phyloP scores from a whole-genome alignment of 805 yeast species.

The Nakazawaea pomicola region DNA sequence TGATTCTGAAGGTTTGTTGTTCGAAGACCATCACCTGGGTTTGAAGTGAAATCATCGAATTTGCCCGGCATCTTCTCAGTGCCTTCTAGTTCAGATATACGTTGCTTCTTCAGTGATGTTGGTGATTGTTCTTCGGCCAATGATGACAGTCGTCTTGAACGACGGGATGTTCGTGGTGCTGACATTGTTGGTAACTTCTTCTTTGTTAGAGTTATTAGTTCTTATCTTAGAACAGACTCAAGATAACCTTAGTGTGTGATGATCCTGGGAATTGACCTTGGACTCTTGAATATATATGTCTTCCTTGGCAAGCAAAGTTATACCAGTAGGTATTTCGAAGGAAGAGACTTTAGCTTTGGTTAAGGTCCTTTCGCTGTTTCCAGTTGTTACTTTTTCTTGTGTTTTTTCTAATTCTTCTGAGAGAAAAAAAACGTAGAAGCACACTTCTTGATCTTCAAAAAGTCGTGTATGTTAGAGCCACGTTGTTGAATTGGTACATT shows the following conservation, averaged over 20 bases:
- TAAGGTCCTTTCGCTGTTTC: neutral
- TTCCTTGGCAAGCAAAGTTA: too few species aligned
- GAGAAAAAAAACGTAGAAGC: neutral
- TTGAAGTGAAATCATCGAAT: neutral
- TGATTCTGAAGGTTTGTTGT: too few species aligned
- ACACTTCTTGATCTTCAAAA: neutral
- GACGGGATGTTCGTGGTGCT: constrained; percentile 1
- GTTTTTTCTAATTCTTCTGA: neutral
- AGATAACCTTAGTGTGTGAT: too few species aligned
- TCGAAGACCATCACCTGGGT: neutral
- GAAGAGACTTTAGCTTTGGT: neutral
- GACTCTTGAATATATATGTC: too few species aligned
- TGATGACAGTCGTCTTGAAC: constrained; percentile 1
- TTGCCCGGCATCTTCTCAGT: neutral
- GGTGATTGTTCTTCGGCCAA: neutral
- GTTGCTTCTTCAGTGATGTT: neutral
- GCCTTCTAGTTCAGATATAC: neutral
- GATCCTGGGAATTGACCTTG: too few species aligned
- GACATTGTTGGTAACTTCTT: neutral
- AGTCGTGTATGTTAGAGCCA: neutral
- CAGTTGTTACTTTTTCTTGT: neutral
- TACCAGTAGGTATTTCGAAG: too few species aligned
- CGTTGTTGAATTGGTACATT: too few species aligned
- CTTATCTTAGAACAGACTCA: too few species aligned
- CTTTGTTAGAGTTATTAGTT: too few species aligned